phyloP scores from a whole-genome alignment of 2,329 filamentous ascomycete species.

The Dothideomycetidae sp. region DNA sequence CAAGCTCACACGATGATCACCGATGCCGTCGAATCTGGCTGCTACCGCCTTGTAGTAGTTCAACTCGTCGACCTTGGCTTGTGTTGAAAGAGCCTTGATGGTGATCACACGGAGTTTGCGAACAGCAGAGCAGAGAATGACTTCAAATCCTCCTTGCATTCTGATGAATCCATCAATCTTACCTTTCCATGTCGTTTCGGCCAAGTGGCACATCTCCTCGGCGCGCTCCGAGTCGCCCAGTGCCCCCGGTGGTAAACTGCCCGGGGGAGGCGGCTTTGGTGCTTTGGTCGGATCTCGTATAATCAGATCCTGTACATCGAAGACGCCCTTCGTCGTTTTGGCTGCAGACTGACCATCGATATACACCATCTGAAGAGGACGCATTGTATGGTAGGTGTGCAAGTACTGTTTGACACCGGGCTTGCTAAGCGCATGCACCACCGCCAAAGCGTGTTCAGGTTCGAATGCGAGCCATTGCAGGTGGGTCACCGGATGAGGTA shows the following conservation, averaged over 20 bases:
- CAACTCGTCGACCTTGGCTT: slow-evolving; percentile 10
- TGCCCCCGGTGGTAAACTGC: slow-evolving; percentile 11
- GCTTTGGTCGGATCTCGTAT: neutral
- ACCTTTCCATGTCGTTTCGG: slow-evolving; percentile 34
- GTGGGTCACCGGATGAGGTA: slow-evolving; percentile 33
- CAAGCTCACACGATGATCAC: slow-evolving; percentile 28
- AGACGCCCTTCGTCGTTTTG: slow-evolving; percentile 49
- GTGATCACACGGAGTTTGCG: slow-evolving; percentile 25
- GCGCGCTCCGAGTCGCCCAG: slow-evolving; percentile 41
- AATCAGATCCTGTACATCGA: slow-evolving; percentile 42
- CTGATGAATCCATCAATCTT: slow-evolving; percentile 50
- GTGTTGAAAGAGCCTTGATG: slow-evolving; percentile 17
- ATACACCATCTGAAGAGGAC: slow-evolving; percentile 48
- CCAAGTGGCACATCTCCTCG: slow-evolving; percentile 40
- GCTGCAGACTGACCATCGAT: slow-evolving; percentile 56
- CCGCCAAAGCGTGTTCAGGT: slow-evolving; percentile 55
- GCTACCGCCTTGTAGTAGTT: slow-evolving; percentile 29
- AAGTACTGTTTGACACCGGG: slow-evolving; percentile 26
- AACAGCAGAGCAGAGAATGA: slow-evolving; percentile 52
- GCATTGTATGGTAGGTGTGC: slow-evolving; percentile 48
- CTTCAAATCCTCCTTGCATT: slow-evolving; percentile 57
- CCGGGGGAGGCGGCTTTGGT: neutral
- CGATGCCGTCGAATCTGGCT: slow-evolving; percentile 31
- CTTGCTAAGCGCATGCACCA: slow-evolving; percentile 32
- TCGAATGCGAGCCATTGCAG: slow-evolving; percentile 66